These are phyloP conservation scores for Neofusicoccum laricinum DNA, from an alignment of 2,329 filamentous ascomycete genomes.

Conservation along the genomic window DNA sequence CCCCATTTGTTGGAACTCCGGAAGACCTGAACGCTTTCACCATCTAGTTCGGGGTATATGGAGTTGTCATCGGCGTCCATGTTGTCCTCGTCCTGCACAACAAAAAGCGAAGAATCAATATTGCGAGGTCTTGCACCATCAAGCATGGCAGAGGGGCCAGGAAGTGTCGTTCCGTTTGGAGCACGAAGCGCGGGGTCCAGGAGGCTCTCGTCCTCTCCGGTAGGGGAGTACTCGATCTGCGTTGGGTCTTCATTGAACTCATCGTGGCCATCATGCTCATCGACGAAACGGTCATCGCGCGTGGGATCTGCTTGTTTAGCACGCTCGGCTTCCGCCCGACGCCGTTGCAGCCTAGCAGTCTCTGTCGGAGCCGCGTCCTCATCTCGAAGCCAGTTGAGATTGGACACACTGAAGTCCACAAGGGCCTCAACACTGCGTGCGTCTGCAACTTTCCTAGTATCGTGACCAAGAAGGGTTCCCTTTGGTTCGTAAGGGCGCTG, in stretches of 20 bases:
- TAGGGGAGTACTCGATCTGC: slow-evolving; percentile 13
- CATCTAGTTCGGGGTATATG: slow-evolving; percentile 27
- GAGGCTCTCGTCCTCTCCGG: slow-evolving; percentile 2
- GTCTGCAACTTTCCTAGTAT: slow-evolving; percentile 87
- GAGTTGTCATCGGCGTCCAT: slow-evolving; percentile 21
- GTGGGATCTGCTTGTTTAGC: slow-evolving; percentile 48
- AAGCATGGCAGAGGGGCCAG: slow-evolving; percentile 22
- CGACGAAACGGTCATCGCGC: slow-evolving; percentile 45
- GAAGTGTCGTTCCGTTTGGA: neutral
- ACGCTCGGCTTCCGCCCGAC: slow-evolving; percentile 53
- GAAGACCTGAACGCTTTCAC: slow-evolving; percentile 28
- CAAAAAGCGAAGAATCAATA: neutral
- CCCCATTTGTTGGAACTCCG: slow-evolving; percentile 29
- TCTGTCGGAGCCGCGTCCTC: slow-evolving; percentile 42
- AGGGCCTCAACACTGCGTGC: slow-evolving; percentile 85
- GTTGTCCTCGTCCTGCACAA: neutral
- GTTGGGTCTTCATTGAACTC: neutral
- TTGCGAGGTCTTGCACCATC: slow-evolving; percentile 21
- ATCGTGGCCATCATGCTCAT: slow-evolving; percentile 35
- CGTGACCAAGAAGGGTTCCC: slow-evolving; percentile 82
- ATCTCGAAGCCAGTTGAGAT: slow-evolving; percentile 75
- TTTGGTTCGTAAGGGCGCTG: slow-evolving; percentile 81
- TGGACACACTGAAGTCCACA: slow-evolving; percentile 87
- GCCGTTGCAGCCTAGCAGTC: slow-evolving; percentile 45
- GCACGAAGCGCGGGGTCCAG: slow-evolving; percentile 12